Evolutionary conservation across 108 stramenopile species (phyloP).

Genomic region (Hondaea fermentalgiana): DNA sequence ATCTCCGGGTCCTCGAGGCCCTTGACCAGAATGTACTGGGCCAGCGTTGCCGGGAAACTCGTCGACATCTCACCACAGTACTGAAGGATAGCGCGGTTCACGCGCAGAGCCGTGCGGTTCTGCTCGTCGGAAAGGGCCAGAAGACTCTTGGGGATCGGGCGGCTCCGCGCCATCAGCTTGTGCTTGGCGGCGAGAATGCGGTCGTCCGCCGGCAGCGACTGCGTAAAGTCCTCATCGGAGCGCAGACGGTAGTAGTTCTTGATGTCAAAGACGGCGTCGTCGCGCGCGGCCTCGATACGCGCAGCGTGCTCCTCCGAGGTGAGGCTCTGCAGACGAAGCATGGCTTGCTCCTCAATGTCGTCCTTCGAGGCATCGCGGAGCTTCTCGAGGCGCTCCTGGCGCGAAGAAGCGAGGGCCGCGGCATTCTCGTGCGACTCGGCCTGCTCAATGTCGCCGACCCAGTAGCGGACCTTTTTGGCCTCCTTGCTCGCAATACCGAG

Average conservation of each 20-base stretch:
- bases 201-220: background rate
- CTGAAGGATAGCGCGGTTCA: constrained; percentile 4
- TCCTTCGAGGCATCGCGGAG: constrained; percentile 23
- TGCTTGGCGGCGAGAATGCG: constrained; percentile 34
- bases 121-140: constrained; percentile 27
- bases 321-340: background rate
- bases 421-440: background rate
- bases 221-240: constrained; percentile 39
- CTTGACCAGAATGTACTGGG: background rate
- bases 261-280: constrained; percentile 35
- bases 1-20: background rate
- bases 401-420: background rate
- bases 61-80: constrained; percentile 8
- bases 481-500: constrained; percentile 36
- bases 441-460: constrained; percentile 31
- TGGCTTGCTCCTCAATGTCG: constrained; percentile 23
- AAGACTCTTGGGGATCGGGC: constrained; percentile 48
- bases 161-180: constrained; percentile 37
- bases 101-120: constrained; percentile 14
- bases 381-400: constrained; percentile 19
- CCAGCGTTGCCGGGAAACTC: background rate
- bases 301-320: background rate
- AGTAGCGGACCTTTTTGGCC: constrained; percentile 27
- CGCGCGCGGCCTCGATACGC: constrained; percentile 18
- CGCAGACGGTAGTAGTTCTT: constrained; percentile 44